phyloP scores from a whole-genome alignment of 1,284 basidiomycete genomes.

The Cryptococcus amylolentus region DNA sequence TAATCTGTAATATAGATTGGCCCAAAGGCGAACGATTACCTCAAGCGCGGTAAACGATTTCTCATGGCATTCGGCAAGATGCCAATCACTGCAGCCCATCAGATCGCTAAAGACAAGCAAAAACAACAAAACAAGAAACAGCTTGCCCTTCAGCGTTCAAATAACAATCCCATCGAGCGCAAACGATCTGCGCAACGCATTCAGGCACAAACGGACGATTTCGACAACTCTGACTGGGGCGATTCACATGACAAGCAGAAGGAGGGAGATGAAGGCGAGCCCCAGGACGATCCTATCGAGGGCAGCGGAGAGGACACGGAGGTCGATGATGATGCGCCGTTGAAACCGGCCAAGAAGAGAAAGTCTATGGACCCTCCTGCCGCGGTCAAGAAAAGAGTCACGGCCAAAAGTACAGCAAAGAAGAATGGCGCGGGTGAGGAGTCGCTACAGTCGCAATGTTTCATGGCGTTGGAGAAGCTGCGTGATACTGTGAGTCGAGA shows the following conservation, averaged over 20 bases:
- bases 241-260: constrained; percentile 21
- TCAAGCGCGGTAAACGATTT: constrained; percentile 29
- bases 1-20: constrained; percentile 30
- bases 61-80: constrained; percentile 32
- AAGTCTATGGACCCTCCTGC: constrained; percentile 8
- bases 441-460: constrained; percentile 23
- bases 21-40: constrained; percentile 15
- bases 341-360: constrained; percentile 3
- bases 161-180: constrained; percentile 25
- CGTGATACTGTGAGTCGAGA: constrained; percentile 20
- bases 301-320: constrained; percentile 14
- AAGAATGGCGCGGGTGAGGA: constrained; percentile 3
- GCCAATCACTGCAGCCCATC: constrained; percentile 12
- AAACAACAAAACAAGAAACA: neutral
- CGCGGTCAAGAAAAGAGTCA: constrained; percentile 2
- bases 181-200: constrained; percentile 35
- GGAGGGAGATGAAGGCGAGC: constrained; percentile 13
- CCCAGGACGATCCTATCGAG: constrained; percentile 15
- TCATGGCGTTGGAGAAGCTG: constrained; percentile 24
- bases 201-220: constrained; percentile 26
- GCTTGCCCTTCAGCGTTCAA: neutral
- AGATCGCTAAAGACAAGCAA: constrained; percentile 9
- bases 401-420: constrained; percentile 1
- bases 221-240: constrained; percentile 39
- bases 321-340: constrained; percentile 55